Evolutionary conservation across 495 filamentous ascomycete genomes (phyloP).

Genomic region (Hypoxylon fragiforme): DNA sequence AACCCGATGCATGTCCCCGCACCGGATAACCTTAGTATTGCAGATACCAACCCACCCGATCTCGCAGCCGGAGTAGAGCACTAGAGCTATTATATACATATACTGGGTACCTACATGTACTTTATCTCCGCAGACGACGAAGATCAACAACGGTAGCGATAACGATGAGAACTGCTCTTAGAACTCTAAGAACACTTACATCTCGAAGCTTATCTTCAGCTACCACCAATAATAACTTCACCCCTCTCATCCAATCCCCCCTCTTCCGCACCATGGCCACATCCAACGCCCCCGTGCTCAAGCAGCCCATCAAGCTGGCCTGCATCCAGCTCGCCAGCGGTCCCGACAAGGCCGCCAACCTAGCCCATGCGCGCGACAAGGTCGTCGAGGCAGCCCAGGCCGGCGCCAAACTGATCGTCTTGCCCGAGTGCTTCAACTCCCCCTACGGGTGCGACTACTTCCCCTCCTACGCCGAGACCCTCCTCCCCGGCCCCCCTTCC

Average conservation of each 20-base stretch:
- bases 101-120: no score
- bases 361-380: slow-evolving; percentile 74
- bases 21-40: slow-evolving; percentile 3
- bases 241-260: not conserved
- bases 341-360: slow-evolving; percentile 82
- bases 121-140: slow-evolving; percentile 1
- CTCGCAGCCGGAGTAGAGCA: not conserved
- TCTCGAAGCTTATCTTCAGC: not conserved
- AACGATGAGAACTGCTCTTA: slow-evolving; percentile 29
- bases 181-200: slow-evolving; percentile 13
- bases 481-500: slow-evolving; percentile 77
- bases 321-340: slow-evolving; percentile 79
- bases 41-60: no score
- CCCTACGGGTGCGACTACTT: slow-evolving; percentile 94
- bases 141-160: slow-evolving; percentile 6
- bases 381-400: slow-evolving; percentile 77
- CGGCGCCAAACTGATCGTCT: slow-evolving; percentile 75
- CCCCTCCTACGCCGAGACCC: slow-evolving; percentile 85
- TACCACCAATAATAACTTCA: not conserved
- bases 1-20: slow-evolving; percentile 12
- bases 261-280: slow-evolving; percentile 47
- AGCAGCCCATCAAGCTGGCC: slow-evolving; percentile 78
- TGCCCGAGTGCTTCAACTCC: slow-evolving; percentile 93
- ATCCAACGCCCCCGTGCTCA: slow-evolving; percentile 62
- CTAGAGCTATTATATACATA: not conserved